Conservation (phyloP, 176 grass and related monocot species). For the Oryza brachyantha region DNA sequence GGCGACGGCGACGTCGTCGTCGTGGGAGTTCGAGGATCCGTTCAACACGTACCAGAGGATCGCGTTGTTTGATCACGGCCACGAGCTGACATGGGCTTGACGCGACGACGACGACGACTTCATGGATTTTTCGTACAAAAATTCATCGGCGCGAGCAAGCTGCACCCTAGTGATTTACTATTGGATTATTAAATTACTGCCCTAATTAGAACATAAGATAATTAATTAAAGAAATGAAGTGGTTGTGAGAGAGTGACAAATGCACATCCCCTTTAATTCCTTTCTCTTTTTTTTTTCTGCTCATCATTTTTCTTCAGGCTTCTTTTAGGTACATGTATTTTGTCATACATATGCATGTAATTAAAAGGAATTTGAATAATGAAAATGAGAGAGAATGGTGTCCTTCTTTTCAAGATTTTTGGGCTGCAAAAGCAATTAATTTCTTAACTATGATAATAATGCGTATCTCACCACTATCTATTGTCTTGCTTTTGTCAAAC, state of each 20-base stretch:
- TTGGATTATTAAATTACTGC: not conserved
- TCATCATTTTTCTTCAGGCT: not conserved
- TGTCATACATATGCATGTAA: not conserved
- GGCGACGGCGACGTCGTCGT: not conserved
- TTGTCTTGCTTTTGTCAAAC: not conserved
- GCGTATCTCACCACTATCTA: not conserved
- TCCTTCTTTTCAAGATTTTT: not conserved
- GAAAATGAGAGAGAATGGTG: not conserved
- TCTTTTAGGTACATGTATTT: not conserved
- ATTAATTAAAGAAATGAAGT: conserved; percentile 14
- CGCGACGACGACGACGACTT: conserved; percentile 22
- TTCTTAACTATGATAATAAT: not conserved
- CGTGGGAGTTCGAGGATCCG: conserved; percentile 46
- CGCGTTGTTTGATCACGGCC: conserved; percentile 52
- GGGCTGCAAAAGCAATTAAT: not conserved
- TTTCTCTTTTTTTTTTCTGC: not conserved
- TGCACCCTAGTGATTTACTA: conserved; percentile 9
- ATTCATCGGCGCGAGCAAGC: not conserved
- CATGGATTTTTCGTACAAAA: not conserved
- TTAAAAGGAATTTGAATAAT: not conserved
- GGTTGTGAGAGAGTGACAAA: conserved; percentile 11
- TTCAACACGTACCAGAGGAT: conserved; percentile 66
- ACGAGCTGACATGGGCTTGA: conserved; percentile 47
- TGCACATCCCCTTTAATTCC: not conserved
- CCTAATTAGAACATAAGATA: conserved; percentile 1